These are phyloP conservation scores for Hondaea fermentalgiana DNA, from an alignment of 108 stramenopile species.

Conservation along the genomic window DNA sequence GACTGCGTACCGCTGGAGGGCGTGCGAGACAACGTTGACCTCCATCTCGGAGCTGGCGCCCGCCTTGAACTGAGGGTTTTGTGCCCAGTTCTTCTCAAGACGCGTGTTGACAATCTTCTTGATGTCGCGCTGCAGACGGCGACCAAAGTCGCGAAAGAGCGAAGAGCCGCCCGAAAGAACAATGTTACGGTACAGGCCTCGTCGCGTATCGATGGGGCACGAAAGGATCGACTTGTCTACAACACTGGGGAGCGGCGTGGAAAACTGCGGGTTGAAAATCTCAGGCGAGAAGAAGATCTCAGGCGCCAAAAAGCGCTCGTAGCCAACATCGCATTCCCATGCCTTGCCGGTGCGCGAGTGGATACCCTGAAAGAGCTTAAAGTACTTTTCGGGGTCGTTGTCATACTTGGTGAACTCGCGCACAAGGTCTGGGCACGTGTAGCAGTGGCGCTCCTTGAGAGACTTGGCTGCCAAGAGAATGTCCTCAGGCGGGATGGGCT, in stretches of 20 bases:
- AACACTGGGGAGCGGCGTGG: slow-evolving; percentile 54
- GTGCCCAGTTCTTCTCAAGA: slow-evolving; percentile 12
- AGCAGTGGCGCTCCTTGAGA: slow-evolving; percentile 59
- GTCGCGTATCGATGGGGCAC: slow-evolving; percentile 60
- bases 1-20: slow-evolving; percentile 56
- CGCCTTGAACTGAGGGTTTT: background rate
- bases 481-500: slow-evolving; percentile 55
- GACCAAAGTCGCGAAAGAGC: slow-evolving; percentile 60
- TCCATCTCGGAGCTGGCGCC: slow-evolving; percentile 10
- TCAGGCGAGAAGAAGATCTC: slow-evolving; percentile 67
- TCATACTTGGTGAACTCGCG: slow-evolving; percentile 60
- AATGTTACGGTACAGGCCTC: slow-evolving; percentile 61
- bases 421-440: slow-evolving; percentile 54
- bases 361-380: slow-evolving; percentile 39
- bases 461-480: slow-evolving; percentile 45
- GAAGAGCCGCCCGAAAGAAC: slow-evolving; percentile 61
- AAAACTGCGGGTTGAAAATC: slow-evolving; percentile 52
- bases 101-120: slow-evolving; percentile 39
- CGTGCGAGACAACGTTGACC: slow-evolving; percentile 53
- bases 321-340: slow-evolving; percentile 48
- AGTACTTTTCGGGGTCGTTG: slow-evolving; percentile 46
- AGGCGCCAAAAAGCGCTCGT: slow-evolving; percentile 62
- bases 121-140: slow-evolving; percentile 56
- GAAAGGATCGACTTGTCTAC: slow-evolving; percentile 58
- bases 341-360: slow-evolving; percentile 21